Evolutionary conservation across 331 rosid genomes (phyloP).

Genomic region (Saraca asoca): DNA sequence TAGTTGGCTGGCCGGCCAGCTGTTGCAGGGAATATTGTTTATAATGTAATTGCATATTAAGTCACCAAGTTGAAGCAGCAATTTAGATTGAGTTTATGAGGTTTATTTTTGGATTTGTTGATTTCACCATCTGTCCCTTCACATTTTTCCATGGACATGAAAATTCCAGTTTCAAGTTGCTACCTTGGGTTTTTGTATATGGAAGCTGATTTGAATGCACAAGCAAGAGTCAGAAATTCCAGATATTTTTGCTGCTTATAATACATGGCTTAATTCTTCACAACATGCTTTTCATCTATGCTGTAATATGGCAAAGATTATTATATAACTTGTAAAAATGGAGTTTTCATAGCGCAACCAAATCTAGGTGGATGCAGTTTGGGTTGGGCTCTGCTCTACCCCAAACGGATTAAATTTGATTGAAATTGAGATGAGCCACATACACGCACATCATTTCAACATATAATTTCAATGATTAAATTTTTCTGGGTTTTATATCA

Average conservation of each 20-base stretch:
- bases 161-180: constrained; percentile 14
- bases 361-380: too few relatives aligned
- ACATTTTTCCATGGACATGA: background rate
- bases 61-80: constrained; percentile 9
- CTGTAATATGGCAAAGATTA: too few relatives aligned
- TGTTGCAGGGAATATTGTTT: constrained; percentile 26
- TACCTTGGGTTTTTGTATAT: constrained; percentile 14
- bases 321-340: too few relatives aligned
- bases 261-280: background rate
- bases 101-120: constrained; percentile 19
- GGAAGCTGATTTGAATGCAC: constrained; percentile 25
- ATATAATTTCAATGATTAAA: too few relatives aligned
- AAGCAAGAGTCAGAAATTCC: constrained; percentile 9
- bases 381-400: too few relatives aligned
- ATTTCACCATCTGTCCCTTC: background rate
- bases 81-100: constrained; percentile 11
- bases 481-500: too few relatives aligned
- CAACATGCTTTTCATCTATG: background rate
- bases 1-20: constrained; percentile 9
- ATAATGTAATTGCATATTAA: constrained; percentile 18
- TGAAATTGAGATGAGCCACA: too few relatives aligned
- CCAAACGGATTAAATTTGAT: too few relatives aligned
- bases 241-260: constrained; percentile 18
- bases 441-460: too few relatives aligned
- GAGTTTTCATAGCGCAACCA: too few relatives aligned